phyloP scores from a whole-genome alignment of 164 flowering plant genomes.

The Cinnamomum chago region DNA sequence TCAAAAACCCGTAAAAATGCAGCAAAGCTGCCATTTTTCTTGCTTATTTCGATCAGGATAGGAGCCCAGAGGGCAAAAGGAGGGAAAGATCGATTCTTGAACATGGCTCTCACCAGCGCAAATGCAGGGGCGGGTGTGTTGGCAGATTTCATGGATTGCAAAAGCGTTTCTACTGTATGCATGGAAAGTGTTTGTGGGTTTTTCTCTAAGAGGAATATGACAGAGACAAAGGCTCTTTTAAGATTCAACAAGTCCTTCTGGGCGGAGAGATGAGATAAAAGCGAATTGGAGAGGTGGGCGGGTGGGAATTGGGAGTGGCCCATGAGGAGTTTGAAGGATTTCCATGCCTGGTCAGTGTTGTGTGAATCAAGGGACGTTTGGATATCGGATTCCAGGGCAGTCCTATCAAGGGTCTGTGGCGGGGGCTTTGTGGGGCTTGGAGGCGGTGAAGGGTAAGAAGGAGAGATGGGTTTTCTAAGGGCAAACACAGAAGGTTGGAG shows the following conservation, averaged over 20 bases:
- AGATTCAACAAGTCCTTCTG: slow-evolving; percentile 54
- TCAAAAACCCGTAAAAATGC: slow-evolving; percentile 57
- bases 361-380: slow-evolving; percentile 39
- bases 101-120: slow-evolving; percentile 66
- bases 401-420: slow-evolving; percentile 28
- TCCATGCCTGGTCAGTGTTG: slow-evolving; percentile 91
- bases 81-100: slow-evolving; percentile 66
- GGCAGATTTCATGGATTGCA: slow-evolving; percentile 50
- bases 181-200: slow-evolving; percentile 42
- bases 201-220: slow-evolving; percentile 61
- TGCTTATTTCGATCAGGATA: slow-evolving; percentile 55
- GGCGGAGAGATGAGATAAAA: slow-evolving; percentile 65
- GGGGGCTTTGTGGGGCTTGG: slow-evolving; percentile 16
- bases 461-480: slow-evolving; percentile 17
- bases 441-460: slow-evolving; percentile 11
- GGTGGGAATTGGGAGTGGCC: slow-evolving; percentile 43
- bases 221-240: slow-evolving; percentile 84
- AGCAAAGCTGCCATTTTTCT: slow-evolving; percentile 53
- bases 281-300: slow-evolving; percentile 59
- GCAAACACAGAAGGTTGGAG: slow-evolving; percentile 77
- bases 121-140: slow-evolving; percentile 69
- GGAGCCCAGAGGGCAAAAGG: slow-evolving; percentile 74
- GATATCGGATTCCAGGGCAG: slow-evolving; percentile 40
- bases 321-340: slow-evolving; percentile 73
- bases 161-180: slow-evolving; percentile 40